These are phyloP conservation scores for Podosphaera leucotricha DNA, from an alignment of 2,329 filamentous ascomycete species.

Conservation along the genomic window DNA sequence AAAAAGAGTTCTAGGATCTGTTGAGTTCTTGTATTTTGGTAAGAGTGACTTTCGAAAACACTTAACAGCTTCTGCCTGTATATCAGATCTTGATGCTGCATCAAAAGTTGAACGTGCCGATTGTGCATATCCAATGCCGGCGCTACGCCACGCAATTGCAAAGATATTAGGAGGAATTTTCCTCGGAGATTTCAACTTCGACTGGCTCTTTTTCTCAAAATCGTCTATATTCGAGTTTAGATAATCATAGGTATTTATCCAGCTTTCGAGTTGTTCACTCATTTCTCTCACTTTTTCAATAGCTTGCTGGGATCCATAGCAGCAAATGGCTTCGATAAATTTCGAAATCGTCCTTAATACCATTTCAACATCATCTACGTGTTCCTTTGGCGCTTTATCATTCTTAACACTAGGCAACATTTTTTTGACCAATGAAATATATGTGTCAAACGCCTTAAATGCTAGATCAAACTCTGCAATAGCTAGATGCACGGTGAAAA, in stretches of 20 bases:
- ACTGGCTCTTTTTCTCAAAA: conserved; percentile 5
- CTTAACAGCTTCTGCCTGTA: conserved; percentile 56
- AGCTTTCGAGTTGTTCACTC: conserved; percentile 46
- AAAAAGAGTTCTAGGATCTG: conserved; percentile 57
- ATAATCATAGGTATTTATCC: conserved; percentile 36
- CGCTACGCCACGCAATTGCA: conserved; percentile 55
- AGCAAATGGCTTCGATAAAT: conserved; percentile 58
- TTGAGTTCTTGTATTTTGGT: conserved; percentile 37
- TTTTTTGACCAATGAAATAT: conserved; percentile 66
- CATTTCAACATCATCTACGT: conserved; percentile 55
- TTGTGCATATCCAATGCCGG: conserved; percentile 66
- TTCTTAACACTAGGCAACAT: conserved; percentile 69
- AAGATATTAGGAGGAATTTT: conserved; percentile 30
- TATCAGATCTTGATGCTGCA: conserved; percentile 41
- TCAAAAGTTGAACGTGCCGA: conserved; percentile 72
- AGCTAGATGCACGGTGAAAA: conserved; percentile 72
- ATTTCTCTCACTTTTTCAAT: conserved; percentile 59
- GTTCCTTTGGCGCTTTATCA: conserved; percentile 42
- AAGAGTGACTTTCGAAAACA: conserved; percentile 51
- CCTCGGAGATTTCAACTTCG: not conserved
- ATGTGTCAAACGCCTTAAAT: conserved; percentile 76
- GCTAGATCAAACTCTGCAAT: conserved; percentile 83
- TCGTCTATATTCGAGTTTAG: conserved; percentile 1
- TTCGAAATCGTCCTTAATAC: conserved; percentile 59
- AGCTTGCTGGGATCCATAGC: conserved; percentile 51